phyloP scores from a whole-genome alignment of 2,329 filamentous ascomycete species.

The Penicillium crustosum region DNA sequence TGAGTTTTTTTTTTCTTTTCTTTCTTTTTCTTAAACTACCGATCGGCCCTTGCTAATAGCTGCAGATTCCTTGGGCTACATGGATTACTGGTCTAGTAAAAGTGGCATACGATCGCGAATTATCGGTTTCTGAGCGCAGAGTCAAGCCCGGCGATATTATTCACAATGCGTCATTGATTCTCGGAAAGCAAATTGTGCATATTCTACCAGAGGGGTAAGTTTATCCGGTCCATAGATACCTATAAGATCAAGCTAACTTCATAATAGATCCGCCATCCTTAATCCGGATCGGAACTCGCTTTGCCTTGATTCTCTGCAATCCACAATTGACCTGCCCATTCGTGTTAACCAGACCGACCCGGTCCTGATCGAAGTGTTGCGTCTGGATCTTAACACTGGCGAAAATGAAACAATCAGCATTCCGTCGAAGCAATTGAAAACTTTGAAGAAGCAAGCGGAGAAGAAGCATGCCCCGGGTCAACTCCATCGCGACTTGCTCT shows the following conservation, averaged over 20 bases:
- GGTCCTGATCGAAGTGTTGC: slow-evolving; percentile 81
- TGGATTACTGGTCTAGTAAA: slow-evolving; percentile 73
- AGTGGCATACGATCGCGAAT: slow-evolving; percentile 85
- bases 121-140: slow-evolving; percentile 88
- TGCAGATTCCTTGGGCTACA: slow-evolving; percentile 68
- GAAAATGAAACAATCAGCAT: slow-evolving; percentile 78
- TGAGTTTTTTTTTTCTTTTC: slow-evolving; percentile 42
- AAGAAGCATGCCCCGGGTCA: slow-evolving; percentile 54
- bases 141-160: slow-evolving; percentile 86
- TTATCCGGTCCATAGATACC: not conserved
- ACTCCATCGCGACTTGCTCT: slow-evolving; percentile 66
- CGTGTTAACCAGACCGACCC: slow-evolving; percentile 92
- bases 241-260: slow-evolving; percentile 26
- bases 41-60: not conserved
- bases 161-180: slow-evolving; percentile 88
- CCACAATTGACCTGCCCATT: slow-evolving; percentile 70
- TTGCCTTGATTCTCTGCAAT: slow-evolving; percentile 68
- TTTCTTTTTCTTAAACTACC: slow-evolving; percentile 10
- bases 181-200: slow-evolving; percentile 96
- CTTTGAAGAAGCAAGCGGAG: slow-evolving; percentile 68
- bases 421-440: slow-evolving; percentile 69
- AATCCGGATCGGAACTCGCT: slow-evolving; percentile 81
- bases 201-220: slow-evolving; percentile 86
- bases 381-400: slow-evolving; percentile 79
- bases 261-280: slow-evolving; percentile 70